These are phyloP conservation scores for Trametes cingulata DNA, from an alignment of 768 basidiomycete genomes.

Conservation along the genomic window DNA sequence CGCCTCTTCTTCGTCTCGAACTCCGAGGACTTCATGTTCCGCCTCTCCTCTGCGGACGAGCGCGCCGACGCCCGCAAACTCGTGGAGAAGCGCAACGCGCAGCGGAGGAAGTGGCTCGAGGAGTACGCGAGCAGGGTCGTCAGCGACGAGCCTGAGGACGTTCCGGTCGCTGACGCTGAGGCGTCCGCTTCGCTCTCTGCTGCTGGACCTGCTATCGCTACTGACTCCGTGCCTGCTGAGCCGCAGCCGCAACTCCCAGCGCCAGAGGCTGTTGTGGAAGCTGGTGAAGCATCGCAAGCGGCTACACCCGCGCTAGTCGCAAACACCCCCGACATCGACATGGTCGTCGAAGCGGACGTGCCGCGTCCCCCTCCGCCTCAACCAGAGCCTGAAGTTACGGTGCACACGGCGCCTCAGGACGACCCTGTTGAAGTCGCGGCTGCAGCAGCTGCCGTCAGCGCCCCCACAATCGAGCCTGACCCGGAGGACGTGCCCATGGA, in stretches of 20 bases:
- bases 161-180: background rate
- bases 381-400: background rate
- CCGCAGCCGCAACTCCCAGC: background rate
- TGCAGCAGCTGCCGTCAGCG: background rate
- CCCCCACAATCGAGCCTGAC: background rate
- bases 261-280: background rate
- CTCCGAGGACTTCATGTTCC: slow-evolving; percentile 66
- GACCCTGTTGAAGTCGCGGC: slow-evolving; percentile 1
- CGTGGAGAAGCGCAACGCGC: slow-evolving; percentile 14
- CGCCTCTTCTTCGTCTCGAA: slow-evolving; percentile 75
- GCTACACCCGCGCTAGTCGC: background rate
- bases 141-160: slow-evolving; percentile 4
- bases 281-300: background rate
- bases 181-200: background rate
- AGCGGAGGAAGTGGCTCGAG: slow-evolving; percentile 31
- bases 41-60: slow-evolving; percentile 44
- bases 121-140: slow-evolving; percentile 18
- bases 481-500: slow-evolving; percentile 12
- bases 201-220: background rate
- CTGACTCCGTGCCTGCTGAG: background rate
- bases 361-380: background rate
- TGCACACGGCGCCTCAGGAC: slow-evolving; percentile 9
- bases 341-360: background rate
- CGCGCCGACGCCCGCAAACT: slow-evolving; percentile 30
- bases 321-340: background rate